Base-by-base conservation (phyloP, 164 flowering plant genomes). In the Macadamia integrifolia region DNA sequence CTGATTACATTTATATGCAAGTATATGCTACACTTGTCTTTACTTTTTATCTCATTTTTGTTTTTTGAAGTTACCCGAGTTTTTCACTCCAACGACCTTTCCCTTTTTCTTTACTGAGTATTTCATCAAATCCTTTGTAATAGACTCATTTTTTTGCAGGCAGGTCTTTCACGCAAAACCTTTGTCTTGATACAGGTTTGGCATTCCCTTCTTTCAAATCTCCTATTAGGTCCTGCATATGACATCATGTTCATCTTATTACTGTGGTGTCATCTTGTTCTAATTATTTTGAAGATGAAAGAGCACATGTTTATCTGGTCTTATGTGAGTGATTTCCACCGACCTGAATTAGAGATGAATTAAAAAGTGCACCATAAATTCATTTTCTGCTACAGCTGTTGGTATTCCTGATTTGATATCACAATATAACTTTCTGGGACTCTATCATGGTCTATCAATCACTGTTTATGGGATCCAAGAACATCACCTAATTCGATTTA, bases 161-260 rank as follows among this genome's bases (percentile, higher is more conserved):
- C 83, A 29, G 94, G 98, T 70, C 91, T 95, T 68, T 89, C 93
- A 40, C 91, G 96, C 30, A 81, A 79, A 81, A 35, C 89, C n/a
- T 88, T 95, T 78, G 87, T 90, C 59, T 76, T 95, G 73, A 92
- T 95, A 81, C 97, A 95, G 98, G 98, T 94, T 84, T 62, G 79
- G 6, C 6, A 65, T 30, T 15, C 28, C 5, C 58, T 46, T 48
- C 50, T 55, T 17, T 44, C n/a, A n/a, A 10, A 9, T n/a, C 14
- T 29, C 64, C 29, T 12, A 31, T 14, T 32, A 6, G 43, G 14
- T 6, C 13, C 17, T 60, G 49, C 6, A 10, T 35, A 14, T 28
- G 58, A 58, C 63, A 57, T 46, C 11, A 3, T 40, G n/a, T 18
- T 60, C 62, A 9, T 60, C 17, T 9, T 30, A 0, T 29, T 3